Evolutionary conservation across 2,329 filamentous ascomycete genomes (phyloP), one percentile per base, ranked within the genome.

Genomic region (Elsinoe ampelina): DNA sequence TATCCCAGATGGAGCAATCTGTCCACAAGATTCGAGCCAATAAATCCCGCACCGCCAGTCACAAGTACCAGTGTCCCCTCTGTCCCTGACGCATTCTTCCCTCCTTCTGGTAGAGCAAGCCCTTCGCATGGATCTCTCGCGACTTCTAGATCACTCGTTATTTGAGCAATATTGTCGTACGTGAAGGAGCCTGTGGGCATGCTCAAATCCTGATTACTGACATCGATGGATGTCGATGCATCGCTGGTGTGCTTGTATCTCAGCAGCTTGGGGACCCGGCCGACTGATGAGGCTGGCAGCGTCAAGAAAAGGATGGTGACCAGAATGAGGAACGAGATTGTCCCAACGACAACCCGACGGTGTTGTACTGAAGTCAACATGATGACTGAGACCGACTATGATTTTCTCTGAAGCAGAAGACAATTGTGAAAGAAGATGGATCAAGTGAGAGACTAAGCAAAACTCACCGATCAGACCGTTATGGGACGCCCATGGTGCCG

Each of bases 11-110:
- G 52, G 17, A 69, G 59, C 1, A 67, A 60, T 52, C 66, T 61
- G 43, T 66, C 64, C 26, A 61, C 61, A 13, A 68, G 60, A 48
- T 69, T 65, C 26, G 60, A 62, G 19, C 60, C 65, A 38, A 63
- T 61, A 45, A 59, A 64, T 26, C 66, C 64, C 32, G 63, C 66
- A 34, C 61, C 65, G n/a, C 64, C 66, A 11, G 65, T 68, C 35
- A 69, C 61, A 12, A 68, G 61, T 13, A 69, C 59, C 12, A 51
- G 26, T 13, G 47, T 45, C 19, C 41, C 41, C 2, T 45, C 19
- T 12, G 41, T 22, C 2, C 12, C 26, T 15, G 17, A 4, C 12
- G 41, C 41, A 26, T 12, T 45, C 41, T 45, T 45, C 8, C 41
- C 41, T 22, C 41, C 41, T 26, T 45, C 41, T 20, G 41, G 19